Evolutionary conservation across 2,329 filamentous ascomycete species (phyloP).

Genomic region (Neopestalotiopsis sp.): DNA sequence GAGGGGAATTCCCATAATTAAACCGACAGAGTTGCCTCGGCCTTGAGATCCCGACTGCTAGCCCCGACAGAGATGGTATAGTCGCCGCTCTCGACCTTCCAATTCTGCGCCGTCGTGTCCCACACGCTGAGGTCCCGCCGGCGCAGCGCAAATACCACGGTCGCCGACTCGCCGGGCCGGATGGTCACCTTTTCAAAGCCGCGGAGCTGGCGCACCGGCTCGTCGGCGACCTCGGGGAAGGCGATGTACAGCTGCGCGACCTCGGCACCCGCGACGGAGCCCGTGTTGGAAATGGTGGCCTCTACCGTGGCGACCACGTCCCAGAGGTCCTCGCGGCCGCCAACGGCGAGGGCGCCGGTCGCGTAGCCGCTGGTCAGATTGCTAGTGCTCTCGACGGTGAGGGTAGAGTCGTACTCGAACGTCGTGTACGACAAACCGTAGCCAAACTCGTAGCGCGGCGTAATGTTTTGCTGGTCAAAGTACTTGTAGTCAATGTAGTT

Average conservation of each 20-base stretch:
- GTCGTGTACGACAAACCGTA: constrained; percentile 43
- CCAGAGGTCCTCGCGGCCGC: constrained; percentile 53
- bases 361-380: constrained; percentile 23
- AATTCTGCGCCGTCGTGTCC: constrained; percentile 62
- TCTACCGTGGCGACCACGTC: constrained; percentile 56
- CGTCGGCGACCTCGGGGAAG: constrained; percentile 44
- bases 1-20: background rate
- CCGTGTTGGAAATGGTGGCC: constrained; percentile 69
- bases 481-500: constrained; percentile 59
- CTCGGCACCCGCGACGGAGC: constrained; percentile 65
- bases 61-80: constrained; percentile 64
- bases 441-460: constrained; percentile 61
- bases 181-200: constrained; percentile 66
- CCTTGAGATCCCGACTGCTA: constrained; percentile 55
- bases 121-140: constrained; percentile 66
- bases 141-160: constrained; percentile 60
- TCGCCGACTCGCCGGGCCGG: constrained; percentile 53
- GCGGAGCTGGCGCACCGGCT: constrained; percentile 58
- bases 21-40: background rate
- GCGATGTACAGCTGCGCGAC: constrained; percentile 68
- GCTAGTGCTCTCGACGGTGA: background rate
- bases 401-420: constrained; percentile 39
- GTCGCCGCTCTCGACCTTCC: constrained; percentile 54
- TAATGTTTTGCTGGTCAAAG: constrained; percentile 57
- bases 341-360: constrained; percentile 44